Evolutionary conservation across 2,329 filamentous ascomycete genomes (phyloP), one percentile per base, ranked within the genome.

Genomic region (Cladosporium sp.): DNA sequence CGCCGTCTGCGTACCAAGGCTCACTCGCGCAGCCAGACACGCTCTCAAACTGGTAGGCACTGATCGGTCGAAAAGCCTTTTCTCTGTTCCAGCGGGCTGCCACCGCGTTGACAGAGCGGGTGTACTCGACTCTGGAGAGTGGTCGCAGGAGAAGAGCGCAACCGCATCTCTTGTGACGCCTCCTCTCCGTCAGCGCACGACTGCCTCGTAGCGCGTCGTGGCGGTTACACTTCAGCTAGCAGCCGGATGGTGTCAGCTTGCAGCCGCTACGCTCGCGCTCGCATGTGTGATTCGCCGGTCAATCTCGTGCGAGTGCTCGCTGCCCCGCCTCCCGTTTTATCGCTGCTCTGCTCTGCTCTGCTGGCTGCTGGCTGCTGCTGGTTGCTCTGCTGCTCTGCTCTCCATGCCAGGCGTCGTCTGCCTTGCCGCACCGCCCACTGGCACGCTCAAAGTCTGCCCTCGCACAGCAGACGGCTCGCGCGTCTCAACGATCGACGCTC

Each of bases 271-370:
- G 11, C 11, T n/a, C 14, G 22, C 15, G 8, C 7, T 2, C 1
- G 5, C 38, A n/a, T 5, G 25, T 3, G 3, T 55, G 51, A 55
- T 45, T 55, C n/a, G 51, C 51, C 39, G 11, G 38, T 20, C 15
- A 22, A 43, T 39, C 50, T 34, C 51, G 37, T 42, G 47, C 49
- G 36, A 39, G 12, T 17, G 11, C n/a, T 42, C 43, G 22, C 43
- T 43, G 38, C 51, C 51, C 51, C 51, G 51, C 51, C 51, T 39
- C 25, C 28, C 25, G 38, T 43, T 39, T 55, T 55, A 55, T 55
- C 51, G 28, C 28, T 34, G 15, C 14, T 36, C 15, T 15, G 17
- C 25, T 25, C 25, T 25, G 25, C 25, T 25, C 25, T 25, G 25
- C 25, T 25, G 25, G 25, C 25, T 25, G 25, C 25, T 43, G 25